Evolutionary conservation across 306 rosid genomes (phyloP).

Genomic region (Elaeagnus macrophylla): DNA sequence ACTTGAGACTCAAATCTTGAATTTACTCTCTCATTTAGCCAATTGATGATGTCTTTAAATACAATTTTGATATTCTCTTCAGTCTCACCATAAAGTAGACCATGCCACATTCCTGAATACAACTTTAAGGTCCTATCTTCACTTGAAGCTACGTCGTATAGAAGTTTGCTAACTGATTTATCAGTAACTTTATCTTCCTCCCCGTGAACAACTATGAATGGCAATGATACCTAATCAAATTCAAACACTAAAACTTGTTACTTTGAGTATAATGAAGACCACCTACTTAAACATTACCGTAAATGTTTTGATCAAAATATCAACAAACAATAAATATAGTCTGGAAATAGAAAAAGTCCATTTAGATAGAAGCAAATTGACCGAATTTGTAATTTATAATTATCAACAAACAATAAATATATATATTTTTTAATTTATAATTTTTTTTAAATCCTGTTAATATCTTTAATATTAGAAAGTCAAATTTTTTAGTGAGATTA

Average conservation of each 20-base stretch:
- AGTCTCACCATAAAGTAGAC: conserved; percentile 77
- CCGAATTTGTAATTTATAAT: no score
- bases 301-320: neutral
- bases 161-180: conserved; percentile 49
- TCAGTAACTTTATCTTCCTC: conserved; percentile 68
- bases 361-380: no score
- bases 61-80: conserved; percentile 48
- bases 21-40: conserved; percentile 49
- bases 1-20: conserved; percentile 52
- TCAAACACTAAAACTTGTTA: neutral
- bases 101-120: conserved; percentile 91
- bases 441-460: no score
- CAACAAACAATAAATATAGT: no score
- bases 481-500: no score
- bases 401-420: no score
- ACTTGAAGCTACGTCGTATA: conserved; percentile 52
- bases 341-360: no score
- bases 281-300: neutral
- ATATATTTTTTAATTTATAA: no score
- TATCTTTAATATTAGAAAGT: no score
- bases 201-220: conserved; percentile 65
- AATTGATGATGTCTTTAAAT: conserved; percentile 52
- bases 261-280: no score
- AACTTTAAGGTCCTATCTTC: conserved; percentile 58
- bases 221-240: conserved; percentile 57